phyloP scores from a whole-genome alignment of 148 eudicot genomes.

The Nepenthes mirabilis region DNA sequence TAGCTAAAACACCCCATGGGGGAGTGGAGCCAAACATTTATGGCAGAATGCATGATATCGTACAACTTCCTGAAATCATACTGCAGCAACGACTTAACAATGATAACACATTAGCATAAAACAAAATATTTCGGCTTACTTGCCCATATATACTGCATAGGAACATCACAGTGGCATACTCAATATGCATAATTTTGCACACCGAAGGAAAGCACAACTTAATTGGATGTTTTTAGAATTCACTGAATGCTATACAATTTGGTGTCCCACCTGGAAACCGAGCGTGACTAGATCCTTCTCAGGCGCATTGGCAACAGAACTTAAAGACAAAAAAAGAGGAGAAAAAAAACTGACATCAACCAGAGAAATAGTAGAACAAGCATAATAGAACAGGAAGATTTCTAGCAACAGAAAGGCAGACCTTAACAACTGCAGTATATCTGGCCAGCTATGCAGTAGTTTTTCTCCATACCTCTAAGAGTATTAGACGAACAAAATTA shows the following conservation, averaged over 20 bases:
- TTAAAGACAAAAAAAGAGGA: conserved; percentile 14
- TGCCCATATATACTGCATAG: no score
- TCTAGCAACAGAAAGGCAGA: conserved; percentile 10
- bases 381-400: conserved; percentile 5
- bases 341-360: conserved; percentile 2
- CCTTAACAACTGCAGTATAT: conserved; percentile 92
- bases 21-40: no score
- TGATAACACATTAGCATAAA: no score
- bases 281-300: conserved; percentile 92
- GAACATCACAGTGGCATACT: no score
- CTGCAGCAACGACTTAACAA: no score
- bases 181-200: no score
- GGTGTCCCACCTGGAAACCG: conserved; percentile 79
- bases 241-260: background rate
- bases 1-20: no score
- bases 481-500: conserved; percentile 9
- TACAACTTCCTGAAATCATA: no score
- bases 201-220: background rate
- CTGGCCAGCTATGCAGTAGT: conserved; percentile 81
- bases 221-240: background rate
- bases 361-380: conserved; percentile 5
- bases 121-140: no score
- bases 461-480: conserved; percentile 88
- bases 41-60: no score
- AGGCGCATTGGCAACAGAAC: conserved; percentile 77